Evolutionary conservation across 345 rosid species (phyloP).

Genomic region (Lenwebbia sp.): DNA sequence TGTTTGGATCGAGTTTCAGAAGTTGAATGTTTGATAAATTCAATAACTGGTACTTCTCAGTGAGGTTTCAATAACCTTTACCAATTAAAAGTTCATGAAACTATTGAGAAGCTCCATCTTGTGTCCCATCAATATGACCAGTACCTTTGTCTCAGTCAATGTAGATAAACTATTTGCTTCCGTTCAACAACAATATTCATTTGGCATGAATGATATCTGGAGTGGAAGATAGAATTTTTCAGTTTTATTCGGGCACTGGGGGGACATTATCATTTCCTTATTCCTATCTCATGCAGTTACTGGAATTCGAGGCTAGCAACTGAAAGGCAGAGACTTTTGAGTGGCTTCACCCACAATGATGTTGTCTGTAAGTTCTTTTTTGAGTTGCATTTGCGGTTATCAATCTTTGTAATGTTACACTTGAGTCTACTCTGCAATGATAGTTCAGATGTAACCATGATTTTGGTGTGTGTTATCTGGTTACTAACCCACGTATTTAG

Average conservation of each 20-base stretch:
- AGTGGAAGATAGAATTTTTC: neutral
- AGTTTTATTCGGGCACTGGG: neutral
- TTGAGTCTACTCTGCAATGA: neutral
- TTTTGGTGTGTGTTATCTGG: neutral
- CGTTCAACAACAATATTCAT: neutral
- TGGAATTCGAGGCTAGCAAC: slow-evolving; percentile 93
- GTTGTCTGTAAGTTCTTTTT: slow-evolving; percentile 43
- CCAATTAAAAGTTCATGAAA: neutral
- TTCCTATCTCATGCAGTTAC: slow-evolving; percentile 38
- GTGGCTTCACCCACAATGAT: slow-evolving; percentile 45
- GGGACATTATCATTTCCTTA: neutral
- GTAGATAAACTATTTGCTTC: neutral
- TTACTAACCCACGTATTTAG: neutral
- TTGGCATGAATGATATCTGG: neutral
- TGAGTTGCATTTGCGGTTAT: neutral
- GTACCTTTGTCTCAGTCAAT: neutral
- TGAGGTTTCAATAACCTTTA: neutral
- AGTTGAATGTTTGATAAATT: neutral
- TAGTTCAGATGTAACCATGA: neutral
- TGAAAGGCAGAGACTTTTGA: slow-evolving; percentile 76
- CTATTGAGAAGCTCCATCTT: neutral
- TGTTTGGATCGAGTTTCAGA: neutral
- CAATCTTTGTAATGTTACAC: neutral
- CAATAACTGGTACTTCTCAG: neutral
- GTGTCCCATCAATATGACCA: neutral